Base-by-base conservation (phyloP, 2,329 filamentous ascomycete species). In the Aspergillus sclerotialis region DNA sequence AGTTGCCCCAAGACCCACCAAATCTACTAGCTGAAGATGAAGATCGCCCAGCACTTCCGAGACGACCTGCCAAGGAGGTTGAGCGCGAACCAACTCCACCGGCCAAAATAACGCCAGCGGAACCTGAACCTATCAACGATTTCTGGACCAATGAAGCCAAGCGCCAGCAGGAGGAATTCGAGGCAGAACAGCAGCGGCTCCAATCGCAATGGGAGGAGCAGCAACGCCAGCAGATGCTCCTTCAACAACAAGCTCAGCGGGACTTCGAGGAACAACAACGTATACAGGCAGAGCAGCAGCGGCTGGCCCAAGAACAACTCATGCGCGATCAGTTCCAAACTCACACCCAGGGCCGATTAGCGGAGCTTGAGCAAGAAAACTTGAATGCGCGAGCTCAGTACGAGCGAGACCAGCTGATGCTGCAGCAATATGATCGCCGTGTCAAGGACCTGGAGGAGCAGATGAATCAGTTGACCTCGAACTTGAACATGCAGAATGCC, bases 231-330 rank as follows among this genome's bases (percentile, higher is more conserved):
- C 90, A 98, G 56, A 80, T 94, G 52, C 75, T 90, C 51, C 80
- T 84, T 2, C 80, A 88, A 47, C 67, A 89, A 46, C 85, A 92
- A 56, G 87, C 89, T 1, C 90, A 96, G 61, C 76, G 79, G 24
- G 87, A 95, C n/a, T 98, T 96, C 50, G 92, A 96, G 55, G 88
- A 95, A 54, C 90, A 96, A 59, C 92, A 96, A 59, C 77, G 89
- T 38, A 69, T 78, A 34, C 75, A 96, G 49, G 80, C 82, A 17
- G 90, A 98, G 57, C 89, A 96, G 60, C 88, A 94, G 60, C 78
- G 85, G 42, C 67, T 89, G 40, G 89, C 94, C 35, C 89, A 95
- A 51, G 90, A 96, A 58, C 86, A 92, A 29, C 72, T 98, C 19
- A 69, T 92, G 55, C 76, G 82, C 15, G 87, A 96, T 46, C 92